Conservation (phyloP, 2,329 filamentous ascomycete genomes). For the Alternaria ethzedia region DNA sequence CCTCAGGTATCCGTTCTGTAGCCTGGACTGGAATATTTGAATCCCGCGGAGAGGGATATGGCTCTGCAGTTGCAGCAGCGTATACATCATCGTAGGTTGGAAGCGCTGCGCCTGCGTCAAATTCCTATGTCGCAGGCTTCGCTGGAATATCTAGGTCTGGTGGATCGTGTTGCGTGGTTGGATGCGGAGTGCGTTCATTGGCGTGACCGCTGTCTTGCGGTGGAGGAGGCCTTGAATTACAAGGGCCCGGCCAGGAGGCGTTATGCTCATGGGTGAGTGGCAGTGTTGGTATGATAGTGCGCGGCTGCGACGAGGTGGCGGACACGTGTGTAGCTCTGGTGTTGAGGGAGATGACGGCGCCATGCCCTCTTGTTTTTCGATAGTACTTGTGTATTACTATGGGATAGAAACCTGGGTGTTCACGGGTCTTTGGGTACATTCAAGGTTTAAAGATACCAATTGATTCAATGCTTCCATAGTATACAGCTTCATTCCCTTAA, state of each 20-base stretch:
- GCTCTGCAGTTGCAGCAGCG: neutral
- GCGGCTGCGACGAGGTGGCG: neutral
- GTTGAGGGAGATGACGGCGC: neutral
- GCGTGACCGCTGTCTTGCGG: neutral
- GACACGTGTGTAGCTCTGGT: neutral
- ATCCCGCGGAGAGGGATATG: neutral
- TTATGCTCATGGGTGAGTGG: neutral
- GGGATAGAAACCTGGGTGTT: neutral
- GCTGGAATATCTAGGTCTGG: neutral
- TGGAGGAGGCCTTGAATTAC: neutral
- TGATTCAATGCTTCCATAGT: conserved; percentile 11
- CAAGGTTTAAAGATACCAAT: conserved; percentile 25
- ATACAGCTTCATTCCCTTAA: conserved; percentile 1
- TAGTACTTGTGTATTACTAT: neutral
- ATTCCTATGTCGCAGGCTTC: neutral
- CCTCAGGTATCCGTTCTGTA: conserved; percentile 11
- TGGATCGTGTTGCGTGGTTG: neutral
- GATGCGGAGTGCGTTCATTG: neutral
- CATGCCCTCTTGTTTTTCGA: neutral
- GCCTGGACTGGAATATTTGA: neutral
- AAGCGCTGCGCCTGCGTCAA: neutral
- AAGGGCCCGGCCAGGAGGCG: neutral
- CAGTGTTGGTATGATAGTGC: neutral
- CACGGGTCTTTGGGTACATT: neutral
- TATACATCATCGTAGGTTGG: neutral